Conservation (phyloP, 345 rosid species). For the Hibiscus syriacus region DNA sequence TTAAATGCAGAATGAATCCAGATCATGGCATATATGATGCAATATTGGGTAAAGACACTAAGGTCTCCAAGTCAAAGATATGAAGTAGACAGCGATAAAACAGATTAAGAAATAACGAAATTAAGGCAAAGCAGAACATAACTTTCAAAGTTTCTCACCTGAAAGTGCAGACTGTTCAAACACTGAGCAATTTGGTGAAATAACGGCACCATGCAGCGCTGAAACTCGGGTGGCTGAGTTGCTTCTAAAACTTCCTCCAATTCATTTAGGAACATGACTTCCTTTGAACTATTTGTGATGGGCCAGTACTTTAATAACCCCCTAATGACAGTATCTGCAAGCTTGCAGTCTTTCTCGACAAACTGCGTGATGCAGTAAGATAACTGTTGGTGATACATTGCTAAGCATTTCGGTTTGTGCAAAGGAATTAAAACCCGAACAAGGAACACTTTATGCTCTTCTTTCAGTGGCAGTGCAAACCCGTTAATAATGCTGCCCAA, state of each 20-base stretch:
- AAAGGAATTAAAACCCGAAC: slow-evolving; percentile 64
- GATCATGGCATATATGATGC: neutral
- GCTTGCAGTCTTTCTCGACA: slow-evolving; percentile 88
- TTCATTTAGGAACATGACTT: slow-evolving; percentile 82
- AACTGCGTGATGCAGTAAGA: slow-evolving; percentile 79
- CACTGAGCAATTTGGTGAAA: slow-evolving; percentile 66
- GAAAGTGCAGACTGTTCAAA: slow-evolving; percentile 79
- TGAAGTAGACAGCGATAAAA: neutral
- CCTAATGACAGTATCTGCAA: slow-evolving; percentile 67
- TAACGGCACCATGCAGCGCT: slow-evolving; percentile 76
- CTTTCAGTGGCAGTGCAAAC: slow-evolving; percentile 85
- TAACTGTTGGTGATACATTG: slow-evolving; percentile 80
- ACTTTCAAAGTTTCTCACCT: slow-evolving; percentile 34
- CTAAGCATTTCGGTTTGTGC: slow-evolving; percentile 77
- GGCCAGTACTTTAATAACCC: slow-evolving; percentile 92
- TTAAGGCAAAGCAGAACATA: slow-evolving; percentile 3
- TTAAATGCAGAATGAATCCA: neutral
- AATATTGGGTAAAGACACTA: neutral
- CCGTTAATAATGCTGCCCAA: slow-evolving; percentile 91
- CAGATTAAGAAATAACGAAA: neutral
- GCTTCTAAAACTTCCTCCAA: slow-evolving; percentile 87
- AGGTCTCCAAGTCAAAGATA: neutral
- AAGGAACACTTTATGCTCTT: slow-evolving; percentile 86
- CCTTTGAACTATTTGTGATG: slow-evolving; percentile 81
- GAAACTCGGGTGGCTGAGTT: slow-evolving; percentile 76